phyloP scores from a whole-genome alignment of 1,284 basidiomycete genomes.

The Malassezia restricta region DNA sequence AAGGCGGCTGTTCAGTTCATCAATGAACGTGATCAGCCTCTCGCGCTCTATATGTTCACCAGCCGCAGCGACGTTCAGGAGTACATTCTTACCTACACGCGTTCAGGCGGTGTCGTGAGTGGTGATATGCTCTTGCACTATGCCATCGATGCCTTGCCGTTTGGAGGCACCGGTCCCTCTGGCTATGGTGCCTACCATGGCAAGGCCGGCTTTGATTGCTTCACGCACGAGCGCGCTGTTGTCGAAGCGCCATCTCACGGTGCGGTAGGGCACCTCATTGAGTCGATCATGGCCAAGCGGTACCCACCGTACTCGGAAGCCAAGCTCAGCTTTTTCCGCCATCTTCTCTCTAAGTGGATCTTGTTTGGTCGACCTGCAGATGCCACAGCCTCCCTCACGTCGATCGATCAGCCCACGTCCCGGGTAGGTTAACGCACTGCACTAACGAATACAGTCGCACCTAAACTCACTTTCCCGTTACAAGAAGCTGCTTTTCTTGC shows the following conservation, averaged over 20 bases:
- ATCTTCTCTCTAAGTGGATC: constrained; percentile 19
- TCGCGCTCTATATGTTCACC: constrained; percentile 66
- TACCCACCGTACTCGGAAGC: constrained; percentile 46
- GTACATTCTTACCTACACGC: constrained; percentile 48
- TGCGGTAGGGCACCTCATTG: constrained; percentile 39
- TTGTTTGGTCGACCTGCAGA: constrained; percentile 28
- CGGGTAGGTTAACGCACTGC: background rate
- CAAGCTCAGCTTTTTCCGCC: constrained; percentile 27
- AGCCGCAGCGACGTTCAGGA: constrained; percentile 54
- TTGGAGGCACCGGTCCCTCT: constrained; percentile 49
- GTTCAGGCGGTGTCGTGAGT: constrained; percentile 24
- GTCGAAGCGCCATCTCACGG: constrained; percentile 48
- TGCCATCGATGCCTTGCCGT: constrained; percentile 53
- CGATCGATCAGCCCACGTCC: constrained; percentile 13
- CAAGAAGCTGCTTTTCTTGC: background rate
- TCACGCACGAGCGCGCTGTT: constrained; percentile 50
- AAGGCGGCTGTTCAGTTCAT: constrained; percentile 40
- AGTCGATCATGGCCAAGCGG: constrained; percentile 39
- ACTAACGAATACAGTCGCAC: background rate
- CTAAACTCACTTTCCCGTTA: background rate
- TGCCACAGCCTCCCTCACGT: constrained; percentile 24
- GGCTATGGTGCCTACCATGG: constrained; percentile 51
- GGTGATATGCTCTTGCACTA: constrained; percentile 47
- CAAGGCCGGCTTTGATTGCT: constrained; percentile 50
- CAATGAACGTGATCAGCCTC: constrained; percentile 56